A percentile compares a stretch with the other conserved stretches of the same genome.
phyloP scores from a whole-genome alignment of 2,329 filamentous ascomycete species.

The Diplodia mutila region DNA sequence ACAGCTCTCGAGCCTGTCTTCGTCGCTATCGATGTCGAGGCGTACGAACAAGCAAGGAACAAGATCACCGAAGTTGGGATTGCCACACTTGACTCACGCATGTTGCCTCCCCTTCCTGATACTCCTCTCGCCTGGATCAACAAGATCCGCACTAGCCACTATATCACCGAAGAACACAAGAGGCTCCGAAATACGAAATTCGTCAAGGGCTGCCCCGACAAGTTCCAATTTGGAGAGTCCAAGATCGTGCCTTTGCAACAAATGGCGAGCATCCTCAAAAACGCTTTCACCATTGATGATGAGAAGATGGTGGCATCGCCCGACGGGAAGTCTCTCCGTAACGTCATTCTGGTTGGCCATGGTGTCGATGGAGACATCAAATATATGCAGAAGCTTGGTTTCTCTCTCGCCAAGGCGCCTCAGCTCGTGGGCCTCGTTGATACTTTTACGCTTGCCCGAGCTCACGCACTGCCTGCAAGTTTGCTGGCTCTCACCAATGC shows the following conservation, averaged over 20 bases:
- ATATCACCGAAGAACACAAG: constrained; percentile 72
- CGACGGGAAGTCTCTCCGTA: constrained; percentile 30
- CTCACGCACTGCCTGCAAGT: constrained; percentile 39
- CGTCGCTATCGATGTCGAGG: constrained; percentile 80
- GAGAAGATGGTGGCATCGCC: too few relatives aligned
- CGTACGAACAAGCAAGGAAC: constrained; percentile 68
- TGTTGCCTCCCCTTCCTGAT: constrained; percentile 59
- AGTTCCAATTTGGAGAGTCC: constrained; percentile 72
- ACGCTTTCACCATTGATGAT: constrained; percentile 28
- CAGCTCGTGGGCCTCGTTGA: constrained; percentile 52
- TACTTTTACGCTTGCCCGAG: background rate
- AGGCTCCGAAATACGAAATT: constrained; percentile 69
- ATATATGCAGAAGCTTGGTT: constrained; percentile 63
- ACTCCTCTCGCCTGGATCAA: constrained; percentile 67
- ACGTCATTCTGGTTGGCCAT: constrained; percentile 78
- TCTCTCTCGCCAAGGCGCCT: constrained; percentile 63
- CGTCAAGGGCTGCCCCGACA: constrained; percentile 72
- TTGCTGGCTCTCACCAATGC: constrained; percentile 65
- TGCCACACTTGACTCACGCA: constrained; percentile 73
- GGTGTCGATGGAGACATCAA: constrained; percentile 68
- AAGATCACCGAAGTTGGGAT: constrained; percentile 85
- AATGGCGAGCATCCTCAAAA: background rate
- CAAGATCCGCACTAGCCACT: constrained; percentile 71
- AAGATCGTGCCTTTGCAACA: constrained; percentile 54
- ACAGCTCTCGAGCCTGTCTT: constrained; percentile 56